A percentile compares a stretch with the other conserved stretches of the same genome.
Conservation (phyloP, 1,284 basidiomycete species). For the Apiotrichum gracile region DNA sequence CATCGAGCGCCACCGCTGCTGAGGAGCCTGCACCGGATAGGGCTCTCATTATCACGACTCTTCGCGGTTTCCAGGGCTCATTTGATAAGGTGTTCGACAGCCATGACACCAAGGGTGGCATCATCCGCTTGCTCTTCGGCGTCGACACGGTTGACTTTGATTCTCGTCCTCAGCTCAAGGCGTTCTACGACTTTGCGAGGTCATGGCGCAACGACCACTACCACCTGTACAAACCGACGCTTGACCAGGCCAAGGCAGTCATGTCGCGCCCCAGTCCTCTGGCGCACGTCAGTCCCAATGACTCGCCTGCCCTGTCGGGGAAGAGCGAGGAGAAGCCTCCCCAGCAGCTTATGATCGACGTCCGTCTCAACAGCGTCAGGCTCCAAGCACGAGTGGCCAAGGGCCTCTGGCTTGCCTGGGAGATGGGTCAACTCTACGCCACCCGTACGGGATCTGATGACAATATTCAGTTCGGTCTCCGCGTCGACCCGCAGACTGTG, state of each 20-base stretch:
- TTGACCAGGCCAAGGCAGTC: constrained; percentile 14
- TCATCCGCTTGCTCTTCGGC: constrained; percentile 15
- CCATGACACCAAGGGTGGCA: neutral
- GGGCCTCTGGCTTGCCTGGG: constrained; percentile 40
- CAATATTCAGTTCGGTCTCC: constrained; percentile 27
- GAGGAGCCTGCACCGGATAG: neutral
- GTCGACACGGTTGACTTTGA: constrained; percentile 28
- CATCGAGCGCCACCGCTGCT: neutral
- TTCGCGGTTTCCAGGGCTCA: constrained; percentile 2
- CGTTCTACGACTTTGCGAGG: constrained; percentile 33
- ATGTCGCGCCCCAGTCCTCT: neutral
- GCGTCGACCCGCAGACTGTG: constrained; percentile 31
- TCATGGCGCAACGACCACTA: constrained; percentile 33
- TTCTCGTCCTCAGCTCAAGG: constrained; percentile 31
- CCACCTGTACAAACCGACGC: constrained; percentile 24
- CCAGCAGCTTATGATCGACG: constrained; percentile 19
- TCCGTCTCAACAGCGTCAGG: constrained; percentile 19
- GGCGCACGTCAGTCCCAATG: too few species aligned
- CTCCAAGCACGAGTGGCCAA: constrained; percentile 34
- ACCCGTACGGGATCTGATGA: constrained; percentile 15
- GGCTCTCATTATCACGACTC: neutral
- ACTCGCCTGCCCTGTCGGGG: neutral
- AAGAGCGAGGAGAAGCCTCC: neutral
- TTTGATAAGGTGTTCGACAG: constrained; percentile 2
- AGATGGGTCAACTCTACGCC: constrained; percentile 31